Evolutionary conservation across 345 rosid genomes (phyloP).

Genomic region (Psidium friedrichsthalianum): DNA sequence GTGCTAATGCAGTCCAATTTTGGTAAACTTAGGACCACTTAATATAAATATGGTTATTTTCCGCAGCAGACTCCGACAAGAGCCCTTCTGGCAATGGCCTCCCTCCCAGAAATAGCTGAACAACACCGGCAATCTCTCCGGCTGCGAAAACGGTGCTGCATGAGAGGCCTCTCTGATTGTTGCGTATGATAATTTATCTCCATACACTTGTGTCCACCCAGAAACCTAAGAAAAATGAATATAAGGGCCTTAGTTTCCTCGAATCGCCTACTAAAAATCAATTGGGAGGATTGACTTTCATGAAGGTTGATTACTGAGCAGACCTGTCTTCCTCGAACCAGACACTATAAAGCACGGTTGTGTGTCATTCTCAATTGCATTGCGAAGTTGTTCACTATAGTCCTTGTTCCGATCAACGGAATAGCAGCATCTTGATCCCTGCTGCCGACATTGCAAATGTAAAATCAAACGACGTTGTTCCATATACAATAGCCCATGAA

Average conservation of each 20-base stretch:
- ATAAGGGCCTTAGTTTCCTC: background rate
- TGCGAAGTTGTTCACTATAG: constrained; percentile 22
- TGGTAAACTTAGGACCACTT: background rate
- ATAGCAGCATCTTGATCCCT: background rate
- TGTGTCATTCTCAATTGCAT: constrained; percentile 22
- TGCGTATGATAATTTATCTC: constrained; percentile 24
- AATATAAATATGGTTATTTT: background rate
- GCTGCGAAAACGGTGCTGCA: constrained; percentile 39
- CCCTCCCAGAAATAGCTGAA: constrained; percentile 22
- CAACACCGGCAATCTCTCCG: constrained; percentile 23
- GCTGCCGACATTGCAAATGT: background rate
- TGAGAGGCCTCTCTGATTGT: constrained; percentile 48
- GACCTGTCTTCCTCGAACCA: constrained; percentile 43
- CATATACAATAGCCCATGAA: background rate
- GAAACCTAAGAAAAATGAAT: constrained; percentile 15
- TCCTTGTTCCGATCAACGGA: constrained; percentile 1
- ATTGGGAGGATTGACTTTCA: background rate
- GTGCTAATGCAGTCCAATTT: background rate
- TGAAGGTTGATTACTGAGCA: background rate
- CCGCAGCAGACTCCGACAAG: background rate
- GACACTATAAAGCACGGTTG: constrained; percentile 27
- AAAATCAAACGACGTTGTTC: background rate
- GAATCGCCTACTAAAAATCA: background rate
- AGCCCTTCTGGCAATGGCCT: constrained; percentile 20
- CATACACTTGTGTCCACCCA: constrained; percentile 50